Base-by-base conservation (phyloP, 225 moss, liverwort and hornwort genomes). In the Marchantia paleacea region DNA sequence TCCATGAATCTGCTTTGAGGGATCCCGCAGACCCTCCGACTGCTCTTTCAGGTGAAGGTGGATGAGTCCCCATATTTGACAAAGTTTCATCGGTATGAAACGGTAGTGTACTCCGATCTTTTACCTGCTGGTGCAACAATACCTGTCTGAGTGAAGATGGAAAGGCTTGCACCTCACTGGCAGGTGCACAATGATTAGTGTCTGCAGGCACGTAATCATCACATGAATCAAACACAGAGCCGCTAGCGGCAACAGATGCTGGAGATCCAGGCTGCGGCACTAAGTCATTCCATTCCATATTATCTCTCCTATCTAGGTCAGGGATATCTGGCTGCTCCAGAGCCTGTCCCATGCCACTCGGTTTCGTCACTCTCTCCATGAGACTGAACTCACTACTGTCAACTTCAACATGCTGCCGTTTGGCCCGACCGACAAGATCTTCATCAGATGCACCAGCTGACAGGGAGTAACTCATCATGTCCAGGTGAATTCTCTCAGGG, bases 321-420 rank as follows among this genome's bases (percentile, higher is more conserved):
- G 71, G 31, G 24, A 63, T 16, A 50, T 30, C 65, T 52, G 71
- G 77, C 30, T 78, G 67, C 73, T 83, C 81, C 68, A 55, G 47
- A 75, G 65, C 55, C 58, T 81, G 29, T 58, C 71, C 76, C 4
- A 60, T 67, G 24, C 79, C 87, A 30, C 71, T 49, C 0, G 48
- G n/a, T 74, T 72, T 80, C 22, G 79, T 65, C 66, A 31, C 63
- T 80, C 39, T 77, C 18, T 26, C 30, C 69, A 69, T 11, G 28
- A 64, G 68, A 75, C 74, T 81, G 15, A 39, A 24, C 16, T 3
- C 54, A 48, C 22, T 73, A 55, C 16, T 73, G 18, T 78, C 48
- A 55, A 74, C 30, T 70, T 85, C 84, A 30, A 87, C 75, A 58
- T 87, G 87, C 73, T 84, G 84, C 69, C 87, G 82, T 75, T 87